A percentile compares a stretch with the other conserved stretches of the same genome.
These are phyloP conservation scores for Phytophthora fragariae DNA, from an alignment of 352 stramenopile species.

Conservation along the genomic window DNA sequence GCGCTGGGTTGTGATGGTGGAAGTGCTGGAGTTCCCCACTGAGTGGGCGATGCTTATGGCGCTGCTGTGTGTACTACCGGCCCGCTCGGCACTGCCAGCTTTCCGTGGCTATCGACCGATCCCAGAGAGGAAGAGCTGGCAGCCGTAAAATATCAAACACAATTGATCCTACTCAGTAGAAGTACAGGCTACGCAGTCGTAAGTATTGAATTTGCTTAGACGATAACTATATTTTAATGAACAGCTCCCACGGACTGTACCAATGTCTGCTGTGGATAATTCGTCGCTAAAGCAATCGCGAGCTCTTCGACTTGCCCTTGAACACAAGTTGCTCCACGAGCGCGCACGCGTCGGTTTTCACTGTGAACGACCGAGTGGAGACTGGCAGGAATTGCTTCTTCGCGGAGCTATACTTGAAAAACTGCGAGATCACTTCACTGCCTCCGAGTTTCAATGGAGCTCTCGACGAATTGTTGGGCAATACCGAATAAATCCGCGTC, in stretches of 20 bases:
- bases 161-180: too few relatives aligned
- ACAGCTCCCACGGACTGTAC: too few relatives aligned
- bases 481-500: conserved; percentile 50
- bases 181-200: background rate
- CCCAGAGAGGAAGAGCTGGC: conserved; percentile 30
- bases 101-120: conserved; percentile 70
- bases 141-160: conserved; percentile 11
- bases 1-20: conserved; percentile 66
- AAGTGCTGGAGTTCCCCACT: conserved; percentile 67
- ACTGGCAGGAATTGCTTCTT: conserved; percentile 83
- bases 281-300: conserved; percentile 16
- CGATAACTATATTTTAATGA: too few relatives aligned
- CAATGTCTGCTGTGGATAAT: background rate
- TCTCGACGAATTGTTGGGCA: conserved; percentile 38
- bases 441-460: conserved; percentile 33
- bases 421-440: conserved; percentile 60
- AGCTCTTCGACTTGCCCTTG: conserved; percentile 46
- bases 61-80: conserved; percentile 65
- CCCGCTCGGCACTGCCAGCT: conserved; percentile 55
- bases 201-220: too few relatives aligned
- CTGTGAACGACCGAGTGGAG: conserved; percentile 72
- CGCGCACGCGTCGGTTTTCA: conserved; percentile 78
- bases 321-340: conserved; percentile 64
- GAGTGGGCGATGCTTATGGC: conserved; percentile 69
- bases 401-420: conserved; percentile 88